Evolutionary conservation across 139 green algal genomes (phyloP).

Genomic region (Pleodorina starrii): DNA sequence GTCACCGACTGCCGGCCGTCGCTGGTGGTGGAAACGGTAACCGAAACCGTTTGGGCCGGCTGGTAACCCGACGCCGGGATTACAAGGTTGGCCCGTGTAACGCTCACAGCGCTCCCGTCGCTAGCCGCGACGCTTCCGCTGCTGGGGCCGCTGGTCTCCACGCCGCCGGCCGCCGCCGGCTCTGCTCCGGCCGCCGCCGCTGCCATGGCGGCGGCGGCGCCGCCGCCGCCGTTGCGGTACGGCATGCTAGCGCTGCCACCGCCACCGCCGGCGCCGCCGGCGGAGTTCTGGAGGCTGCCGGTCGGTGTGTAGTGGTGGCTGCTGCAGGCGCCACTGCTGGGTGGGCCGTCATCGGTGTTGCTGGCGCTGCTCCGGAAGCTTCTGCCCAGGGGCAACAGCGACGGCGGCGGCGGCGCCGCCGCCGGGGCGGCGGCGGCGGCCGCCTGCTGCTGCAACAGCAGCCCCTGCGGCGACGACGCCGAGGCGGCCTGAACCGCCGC

Average conservation of each 20-base stretch:
- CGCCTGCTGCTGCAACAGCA: background rate
- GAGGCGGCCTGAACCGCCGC: background rate
- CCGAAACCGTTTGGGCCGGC: conserved; percentile 22
- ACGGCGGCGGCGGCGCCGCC: background rate
- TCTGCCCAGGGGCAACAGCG: background rate
- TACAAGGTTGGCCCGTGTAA: conserved; percentile 13
- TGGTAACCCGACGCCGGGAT: background rate
- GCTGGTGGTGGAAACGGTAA: conserved; percentile 22
- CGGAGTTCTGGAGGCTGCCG: background rate
- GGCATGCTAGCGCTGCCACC: background rate
- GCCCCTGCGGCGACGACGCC: background rate
- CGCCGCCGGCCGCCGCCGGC: background rate
- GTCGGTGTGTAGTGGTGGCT: background rate
- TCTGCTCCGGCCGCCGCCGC: background rate
- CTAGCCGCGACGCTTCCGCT: background rate
- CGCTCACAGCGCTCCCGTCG: conserved; percentile 4
- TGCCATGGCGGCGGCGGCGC: background rate
- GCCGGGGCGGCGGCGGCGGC: background rate
- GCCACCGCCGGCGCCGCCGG: background rate
- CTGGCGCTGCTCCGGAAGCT: conserved; percentile 21
- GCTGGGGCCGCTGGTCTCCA: background rate
- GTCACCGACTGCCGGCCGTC: conserved; percentile 43
- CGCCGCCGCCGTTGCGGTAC: background rate
- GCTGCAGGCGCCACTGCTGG: background rate
- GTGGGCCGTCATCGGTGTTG: background rate